These are phyloP conservation scores for Termitomyces sp. DNA, from an alignment of 768 basidiomycete species.

Conservation along the genomic window DNA sequence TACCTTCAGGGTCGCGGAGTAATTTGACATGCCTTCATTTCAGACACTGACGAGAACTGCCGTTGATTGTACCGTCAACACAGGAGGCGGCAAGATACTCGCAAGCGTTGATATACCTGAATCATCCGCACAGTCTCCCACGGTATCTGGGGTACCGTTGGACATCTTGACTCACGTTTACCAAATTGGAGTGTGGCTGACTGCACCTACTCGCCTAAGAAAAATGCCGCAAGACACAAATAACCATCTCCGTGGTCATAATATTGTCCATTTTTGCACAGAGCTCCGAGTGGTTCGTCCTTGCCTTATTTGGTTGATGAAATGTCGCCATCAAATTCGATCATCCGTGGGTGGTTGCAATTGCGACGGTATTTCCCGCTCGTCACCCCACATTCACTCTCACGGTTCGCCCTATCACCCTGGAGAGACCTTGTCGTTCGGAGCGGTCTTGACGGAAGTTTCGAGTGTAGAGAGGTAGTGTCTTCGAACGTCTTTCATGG, in stretches of 20 bases:
- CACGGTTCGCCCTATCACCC: background rate
- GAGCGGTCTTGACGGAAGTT: background rate
- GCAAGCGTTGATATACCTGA: background rate
- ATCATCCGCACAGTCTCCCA: background rate
- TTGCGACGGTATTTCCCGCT: background rate
- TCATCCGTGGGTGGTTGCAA: background rate
- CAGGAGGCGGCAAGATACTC: background rate
- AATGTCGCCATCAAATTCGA: conserved; percentile 1
- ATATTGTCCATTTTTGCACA: background rate
- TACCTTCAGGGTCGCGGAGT: conserved; percentile 5
- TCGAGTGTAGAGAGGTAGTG: background rate
- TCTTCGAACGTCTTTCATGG: background rate
- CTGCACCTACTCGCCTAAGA: background rate
- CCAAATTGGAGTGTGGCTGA: background rate
- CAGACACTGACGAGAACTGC: background rate
- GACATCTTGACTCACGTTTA: background rate
- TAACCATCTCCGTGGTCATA: background rate
- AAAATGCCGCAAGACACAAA: background rate
- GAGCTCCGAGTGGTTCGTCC: background rate
- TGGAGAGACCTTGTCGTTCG: background rate
- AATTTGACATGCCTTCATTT: background rate
- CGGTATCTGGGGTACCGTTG: too few relatives aligned
- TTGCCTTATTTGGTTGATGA: background rate
- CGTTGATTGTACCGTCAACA: background rate
- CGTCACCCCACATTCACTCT: background rate